Base-by-base conservation (phyloP, 805 yeast genomes). In the Torulaspora indica region DNA sequence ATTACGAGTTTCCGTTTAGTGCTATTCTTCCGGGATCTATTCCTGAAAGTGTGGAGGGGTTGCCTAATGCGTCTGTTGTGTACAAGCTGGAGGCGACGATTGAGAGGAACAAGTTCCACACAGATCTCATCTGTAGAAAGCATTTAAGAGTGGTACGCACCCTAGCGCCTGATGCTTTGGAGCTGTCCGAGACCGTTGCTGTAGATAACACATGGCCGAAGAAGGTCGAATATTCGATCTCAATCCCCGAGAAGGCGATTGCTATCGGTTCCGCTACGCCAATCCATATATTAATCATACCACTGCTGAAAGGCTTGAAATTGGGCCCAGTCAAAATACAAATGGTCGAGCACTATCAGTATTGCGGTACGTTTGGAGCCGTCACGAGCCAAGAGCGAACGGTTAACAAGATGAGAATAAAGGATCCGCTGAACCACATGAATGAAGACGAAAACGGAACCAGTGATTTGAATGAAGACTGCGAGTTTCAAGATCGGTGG, bases 131-230 rank as follows among this genome's bases (percentile, higher is more conserved):
- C 6, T 74, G 89, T 13, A 81, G 78, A 54, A 85, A 81, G 64
- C 88, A 82, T 56, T 51, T 93, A 2, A 78, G 95, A 48, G 80
- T 93, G 8, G 78, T 93, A 8, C 75, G 98, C 56, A 91, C 98
- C 0, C 68, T 91, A 47, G 81, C 95, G 1, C 77, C 95, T 0
- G 98, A 91, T 63, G 77, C 95, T 1, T 76, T 85, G 3, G 98
- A 93, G 56, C 71, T 89, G 18, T 76, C 95, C 0, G 97, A 91
- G 63, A 87, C 98, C 0, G 85, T 90, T 55, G 86, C 95, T 0
- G 95, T 91, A 25, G 96, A 89, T 59, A 91, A 91, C 61, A 82
- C 90, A 1, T 91, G 98, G 98, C 97, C 98, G 2, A 71, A 80
- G 36, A 93, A 93, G 61, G 87, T 91, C 25, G 97, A 91, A 58